phyloP scores from a whole-genome alignment of 805 yeast species.

The Suhomyces kilbournensis region DNA sequence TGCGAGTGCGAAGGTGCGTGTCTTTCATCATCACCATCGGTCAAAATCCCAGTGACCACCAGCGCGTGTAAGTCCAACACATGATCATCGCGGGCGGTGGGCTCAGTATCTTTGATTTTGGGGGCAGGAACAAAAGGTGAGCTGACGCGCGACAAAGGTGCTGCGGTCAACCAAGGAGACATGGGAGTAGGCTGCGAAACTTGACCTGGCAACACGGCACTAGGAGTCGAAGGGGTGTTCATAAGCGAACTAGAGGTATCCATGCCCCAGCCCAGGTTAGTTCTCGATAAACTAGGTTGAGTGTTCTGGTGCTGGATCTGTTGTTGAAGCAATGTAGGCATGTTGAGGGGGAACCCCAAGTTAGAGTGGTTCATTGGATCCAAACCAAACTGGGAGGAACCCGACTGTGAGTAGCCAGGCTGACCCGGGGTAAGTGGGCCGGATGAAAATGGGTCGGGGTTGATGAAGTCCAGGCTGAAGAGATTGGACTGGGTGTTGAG shows the following conservation, averaged over 20 bases:
- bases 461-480: slow-evolving; percentile 23
- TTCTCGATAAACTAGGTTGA: slow-evolving; percentile 31
- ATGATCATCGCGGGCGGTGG: slow-evolving; percentile 18
- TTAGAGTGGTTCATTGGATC: slow-evolving; percentile 18
- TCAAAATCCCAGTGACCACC: slow-evolving; percentile 40
- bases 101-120: slow-evolving; percentile 1
- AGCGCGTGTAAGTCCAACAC: slow-evolving; percentile 39
- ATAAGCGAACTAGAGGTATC: slow-evolving; percentile 21
- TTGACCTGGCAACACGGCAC: slow-evolving; percentile 18
- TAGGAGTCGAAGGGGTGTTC: slow-evolving; percentile 28
- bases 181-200: slow-evolving; percentile 36
- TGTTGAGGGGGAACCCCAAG: slow-evolving; percentile 16
- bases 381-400: slow-evolving; percentile 24
- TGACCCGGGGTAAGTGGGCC: slow-evolving; percentile 5
- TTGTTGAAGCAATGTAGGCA: slow-evolving; percentile 26
- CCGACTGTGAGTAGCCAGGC: slow-evolving; percentile 1
- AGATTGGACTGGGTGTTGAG: slow-evolving; percentile 15
- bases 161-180: slow-evolving; percentile 41
- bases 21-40: slow-evolving; percentile 21
- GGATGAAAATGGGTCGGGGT: slow-evolving; percentile 19
- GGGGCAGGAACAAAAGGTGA: slow-evolving; percentile 38
- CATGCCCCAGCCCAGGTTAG: slow-evolving; percentile 40
- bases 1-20: not conserved
- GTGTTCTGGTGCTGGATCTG: slow-evolving; percentile 12
- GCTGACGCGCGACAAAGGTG: slow-evolving; percentile 34